Percentiles rank a stretch among this genome's conserved stretches.
phyloP scores from a whole-genome alignment of 108 stramenopile species.

The Bacterosira constricta region DNA sequence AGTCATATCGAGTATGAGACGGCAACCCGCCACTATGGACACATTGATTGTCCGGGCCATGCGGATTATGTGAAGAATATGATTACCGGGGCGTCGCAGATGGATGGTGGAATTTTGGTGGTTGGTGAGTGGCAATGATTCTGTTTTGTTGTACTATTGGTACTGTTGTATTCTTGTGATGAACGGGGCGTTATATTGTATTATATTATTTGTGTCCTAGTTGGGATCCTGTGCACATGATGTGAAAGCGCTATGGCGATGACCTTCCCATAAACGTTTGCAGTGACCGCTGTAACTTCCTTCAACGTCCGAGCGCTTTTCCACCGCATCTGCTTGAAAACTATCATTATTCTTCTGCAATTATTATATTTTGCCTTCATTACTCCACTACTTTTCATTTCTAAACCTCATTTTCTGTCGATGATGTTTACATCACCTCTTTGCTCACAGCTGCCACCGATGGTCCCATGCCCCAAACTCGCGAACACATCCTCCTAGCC shows the following conservation, averaged over 20 bases:
- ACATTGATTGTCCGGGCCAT: constrained; percentile 99
- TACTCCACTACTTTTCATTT: neutral
- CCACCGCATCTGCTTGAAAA: neutral
- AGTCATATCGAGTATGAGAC: constrained; percentile 99
- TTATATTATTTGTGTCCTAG: neutral
- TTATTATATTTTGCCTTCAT: too few relatives aligned
- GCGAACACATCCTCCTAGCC: constrained; percentile 98
- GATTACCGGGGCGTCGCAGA: constrained; percentile 99
- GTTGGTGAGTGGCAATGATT: constrained; percentile 58
- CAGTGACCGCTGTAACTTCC: constrained; percentile 3
- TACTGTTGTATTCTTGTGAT: too few relatives aligned
- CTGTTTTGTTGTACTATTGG: too few relatives aligned
- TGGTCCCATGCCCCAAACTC: constrained; percentile 99
- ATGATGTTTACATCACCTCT: neutral
- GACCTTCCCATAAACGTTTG: too few relatives aligned
- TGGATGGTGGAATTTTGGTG: constrained; percentile 99
- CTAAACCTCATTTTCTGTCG: neutral
- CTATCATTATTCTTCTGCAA: neutral
- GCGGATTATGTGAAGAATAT: constrained; percentile 99
- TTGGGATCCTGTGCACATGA: too few relatives aligned
- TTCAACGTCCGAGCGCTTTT: constrained; percentile 15
- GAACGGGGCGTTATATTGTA: neutral
- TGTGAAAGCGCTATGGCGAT: constrained; percentile 10
- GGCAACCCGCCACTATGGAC: constrained; percentile 95
- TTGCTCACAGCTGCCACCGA: constrained; percentile 86